Conservation (phyloP, 495 filamentous ascomycete species). For the Paragyromitra xinjiangensis region DNA sequence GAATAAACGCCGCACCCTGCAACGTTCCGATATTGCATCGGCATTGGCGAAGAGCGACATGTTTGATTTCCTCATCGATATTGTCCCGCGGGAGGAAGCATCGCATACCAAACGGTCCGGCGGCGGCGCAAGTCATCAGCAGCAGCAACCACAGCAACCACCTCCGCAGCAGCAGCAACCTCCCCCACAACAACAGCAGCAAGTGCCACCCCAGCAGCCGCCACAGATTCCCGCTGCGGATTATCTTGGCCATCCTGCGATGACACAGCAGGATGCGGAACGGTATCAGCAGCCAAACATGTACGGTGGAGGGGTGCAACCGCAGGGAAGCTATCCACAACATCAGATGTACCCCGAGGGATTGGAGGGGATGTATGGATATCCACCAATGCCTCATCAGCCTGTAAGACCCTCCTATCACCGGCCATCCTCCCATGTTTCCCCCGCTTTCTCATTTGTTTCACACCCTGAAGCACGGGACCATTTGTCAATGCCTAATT, state of each 20-base stretch:
- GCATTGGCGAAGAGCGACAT: constrained; percentile 97
- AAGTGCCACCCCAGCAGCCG: constrained; percentile 52
- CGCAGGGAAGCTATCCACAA: constrained; percentile 64
- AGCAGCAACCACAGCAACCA: constrained; percentile 53
- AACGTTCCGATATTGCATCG: constrained; percentile 94
- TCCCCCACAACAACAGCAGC: constrained; percentile 55
- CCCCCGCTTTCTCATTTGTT: constrained; percentile 47
- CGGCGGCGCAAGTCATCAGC: constrained; percentile 63
- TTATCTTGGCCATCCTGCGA: constrained; percentile 72
- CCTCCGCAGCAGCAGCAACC: constrained; percentile 51
- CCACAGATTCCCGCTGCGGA: constrained; percentile 62
- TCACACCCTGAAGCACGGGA: constrained; percentile 55
- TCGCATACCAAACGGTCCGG: constrained; percentile 80
- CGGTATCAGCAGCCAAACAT: constrained; percentile 78
- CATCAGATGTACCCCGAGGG: constrained; percentile 77
- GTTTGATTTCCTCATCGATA: constrained; percentile 99
- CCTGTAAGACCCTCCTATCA: constrained; percentile 67
- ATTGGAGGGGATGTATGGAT: constrained; percentile 85
- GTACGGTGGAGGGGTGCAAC: constrained; percentile 74
- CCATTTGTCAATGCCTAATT: constrained; percentile 56
- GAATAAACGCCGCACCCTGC: constrained; percentile 94
- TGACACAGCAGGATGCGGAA: constrained; percentile 73
- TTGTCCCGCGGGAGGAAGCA: constrained; percentile 95
- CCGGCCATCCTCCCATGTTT: constrained; percentile 52
- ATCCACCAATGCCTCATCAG: constrained; percentile 80